Conservation (phyloP, 1,284 basidiomycete genomes). For the Fistulinella staudtii region DNA sequence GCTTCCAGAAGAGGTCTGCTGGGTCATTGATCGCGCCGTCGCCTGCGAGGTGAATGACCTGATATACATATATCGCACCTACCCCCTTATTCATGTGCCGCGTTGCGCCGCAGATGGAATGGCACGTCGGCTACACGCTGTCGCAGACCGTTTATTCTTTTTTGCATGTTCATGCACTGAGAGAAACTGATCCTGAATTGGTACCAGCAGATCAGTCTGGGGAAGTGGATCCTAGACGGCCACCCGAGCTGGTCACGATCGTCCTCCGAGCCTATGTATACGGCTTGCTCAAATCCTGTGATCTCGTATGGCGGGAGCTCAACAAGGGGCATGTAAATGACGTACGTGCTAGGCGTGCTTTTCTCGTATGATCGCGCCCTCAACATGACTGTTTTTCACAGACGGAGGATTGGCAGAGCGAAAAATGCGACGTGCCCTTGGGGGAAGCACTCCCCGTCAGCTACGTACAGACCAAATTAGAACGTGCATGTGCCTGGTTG, state of each 20-base stretch:
- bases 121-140: conserved; percentile 81
- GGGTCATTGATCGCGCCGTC: conserved; percentile 80
- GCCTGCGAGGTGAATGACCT: conserved; percentile 68
- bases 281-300: conserved; percentile 79
- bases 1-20: conserved; percentile 75
- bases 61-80: conserved; percentile 10
- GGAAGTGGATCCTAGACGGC: conserved; percentile 35
- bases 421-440: conserved; percentile 82
- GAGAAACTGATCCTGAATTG: conserved; percentile 57
- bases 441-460: conserved; percentile 64
- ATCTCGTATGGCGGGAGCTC: conserved; percentile 79
- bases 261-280: conserved; percentile 71
- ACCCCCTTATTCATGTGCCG: conserved; percentile 18
- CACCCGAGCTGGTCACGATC: conserved; percentile 57
- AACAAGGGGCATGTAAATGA: conserved; percentile 70
- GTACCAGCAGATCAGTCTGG: conserved; percentile 32
- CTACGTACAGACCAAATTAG: conserved; percentile 56
- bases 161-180: conserved; percentile 70
- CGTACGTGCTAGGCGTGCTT: conserved; percentile 44
- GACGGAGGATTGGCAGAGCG: conserved; percentile 86
- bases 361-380: conserved; percentile 9
- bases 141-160: conserved; percentile 85
- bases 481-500: conserved; percentile 56
- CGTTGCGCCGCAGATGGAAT: conserved; percentile 63
- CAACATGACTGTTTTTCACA: conserved; percentile 32